Percentiles rank a stretch among this genome's conserved stretches.
Conservation (phyloP, 2,329 filamentous ascomycete species). For the Pseudocercospora eumusae region DNA sequence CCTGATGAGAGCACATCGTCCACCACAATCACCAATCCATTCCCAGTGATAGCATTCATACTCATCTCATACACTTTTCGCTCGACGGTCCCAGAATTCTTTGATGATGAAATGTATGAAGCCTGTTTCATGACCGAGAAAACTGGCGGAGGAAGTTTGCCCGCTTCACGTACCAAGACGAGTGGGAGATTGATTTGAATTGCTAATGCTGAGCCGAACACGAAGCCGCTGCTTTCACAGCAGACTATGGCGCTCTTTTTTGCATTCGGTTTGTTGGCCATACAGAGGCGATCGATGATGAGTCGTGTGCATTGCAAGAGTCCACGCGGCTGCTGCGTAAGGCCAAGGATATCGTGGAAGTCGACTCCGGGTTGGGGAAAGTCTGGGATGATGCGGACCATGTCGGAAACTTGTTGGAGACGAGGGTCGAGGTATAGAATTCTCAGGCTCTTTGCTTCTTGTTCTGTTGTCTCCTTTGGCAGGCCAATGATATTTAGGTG, state of each 20-base stretch:
- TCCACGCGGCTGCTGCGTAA: conserved; percentile 55
- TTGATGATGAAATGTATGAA: conserved; percentile 60
- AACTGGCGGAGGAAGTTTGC: conserved; percentile 61
- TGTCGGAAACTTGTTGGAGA: conserved; percentile 50
- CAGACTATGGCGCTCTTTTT: conserved; percentile 50
- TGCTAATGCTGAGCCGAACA: conserved; percentile 58
- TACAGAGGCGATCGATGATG: conserved; percentile 44
- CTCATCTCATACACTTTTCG: conserved; percentile 55
- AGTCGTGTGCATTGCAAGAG: conserved; percentile 55
- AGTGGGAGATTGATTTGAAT: conserved; percentile 46
- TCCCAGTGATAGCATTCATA: conserved; percentile 44
- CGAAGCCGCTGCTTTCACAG: conserved; percentile 61
- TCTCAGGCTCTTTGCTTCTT: conserved; percentile 35
- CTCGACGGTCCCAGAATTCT: conserved; percentile 23
- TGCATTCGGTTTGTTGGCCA: too few relatives aligned
- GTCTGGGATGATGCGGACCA: conserved; percentile 53
- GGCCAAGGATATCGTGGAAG: conserved; percentile 62
- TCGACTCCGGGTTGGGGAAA: conserved; percentile 56
- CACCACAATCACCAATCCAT: conserved; percentile 55
- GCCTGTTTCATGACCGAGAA: conserved; percentile 50
- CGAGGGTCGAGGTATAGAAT: conserved; percentile 52
- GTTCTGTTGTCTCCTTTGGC: conserved; percentile 42
- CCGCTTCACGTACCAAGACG: conserved; percentile 55
- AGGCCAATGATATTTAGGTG: conserved; percentile 28
- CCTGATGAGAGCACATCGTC: conserved; percentile 63